phyloP scores from a whole-genome alignment of 2,329 filamentous ascomycete genomes.

The Beauveria sp. region DNA sequence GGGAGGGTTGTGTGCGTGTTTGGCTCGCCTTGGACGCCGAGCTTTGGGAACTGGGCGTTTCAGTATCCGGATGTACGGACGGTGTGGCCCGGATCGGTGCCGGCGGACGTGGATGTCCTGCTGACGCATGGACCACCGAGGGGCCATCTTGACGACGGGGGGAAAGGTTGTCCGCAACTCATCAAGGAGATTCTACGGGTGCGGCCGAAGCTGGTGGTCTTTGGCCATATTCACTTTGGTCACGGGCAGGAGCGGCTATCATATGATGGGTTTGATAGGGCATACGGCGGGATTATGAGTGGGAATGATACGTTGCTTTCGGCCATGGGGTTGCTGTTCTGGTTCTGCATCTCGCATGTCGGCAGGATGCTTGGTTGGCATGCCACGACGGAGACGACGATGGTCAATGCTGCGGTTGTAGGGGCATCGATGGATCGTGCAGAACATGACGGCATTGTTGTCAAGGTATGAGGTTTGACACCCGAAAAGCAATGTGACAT shows the following conservation, averaged over 20 bases:
- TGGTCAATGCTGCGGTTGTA: conserved; percentile 1
- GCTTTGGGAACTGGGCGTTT: conserved; percentile 32
- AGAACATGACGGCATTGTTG: not conserved
- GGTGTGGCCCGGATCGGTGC: conserved; percentile 18
- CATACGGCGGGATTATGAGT: conserved; percentile 17
- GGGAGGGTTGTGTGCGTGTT: conserved; percentile 25
- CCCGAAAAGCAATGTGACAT: not conserved
- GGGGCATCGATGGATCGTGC: not conserved
- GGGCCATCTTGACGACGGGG: conserved; percentile 26
- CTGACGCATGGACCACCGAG: conserved; percentile 31
- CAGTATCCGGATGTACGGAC: conserved; percentile 26
- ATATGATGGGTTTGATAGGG: conserved; percentile 20
- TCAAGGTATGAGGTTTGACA: not conserved
- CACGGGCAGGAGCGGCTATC: conserved; percentile 22
- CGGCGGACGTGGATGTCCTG: conserved; percentile 25
- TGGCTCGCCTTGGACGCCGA: conserved; percentile 26
- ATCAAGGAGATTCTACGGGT: conserved; percentile 23
- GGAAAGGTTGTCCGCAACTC: conserved; percentile 25
- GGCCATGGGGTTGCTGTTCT: not conserved
- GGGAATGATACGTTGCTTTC: conserved; percentile 3
- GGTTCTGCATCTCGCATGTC: not conserved
- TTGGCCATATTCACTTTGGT: conserved; percentile 31
- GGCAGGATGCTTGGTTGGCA: not conserved
- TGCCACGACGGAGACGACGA: not conserved
- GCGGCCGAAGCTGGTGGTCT: conserved; percentile 28